Evolutionary conservation across 768 basidiomycete species (phyloP), one percentile per base, ranked within the genome.

Genomic region (Fomitopsis pulvina): DNA sequence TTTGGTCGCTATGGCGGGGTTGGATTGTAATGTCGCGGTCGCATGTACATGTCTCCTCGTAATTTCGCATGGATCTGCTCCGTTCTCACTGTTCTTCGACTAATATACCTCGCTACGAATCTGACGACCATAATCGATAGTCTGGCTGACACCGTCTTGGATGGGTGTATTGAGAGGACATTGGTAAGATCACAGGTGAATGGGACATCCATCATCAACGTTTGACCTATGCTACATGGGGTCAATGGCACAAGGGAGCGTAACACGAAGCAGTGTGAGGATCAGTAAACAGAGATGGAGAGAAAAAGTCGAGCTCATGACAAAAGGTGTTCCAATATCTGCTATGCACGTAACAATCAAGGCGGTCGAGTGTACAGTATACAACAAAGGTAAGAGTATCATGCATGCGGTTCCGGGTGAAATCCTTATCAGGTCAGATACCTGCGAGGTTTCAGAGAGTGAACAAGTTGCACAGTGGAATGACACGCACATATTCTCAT

Each of bases 401-500:
- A n/a, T n/a, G n/a, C n/a, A n/a, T n/a, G n/a, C n/a, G n/a, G n/a
- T n/a, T n/a, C n/a, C n/a, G n/a, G n/a, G n/a, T n/a, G n/a, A n/a
- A n/a, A n/a, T n/a, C n/a, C n/a, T n/a, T n/a, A 32, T 7, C 30
- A 32, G 30, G 7, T 32, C 30, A 32, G 7, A 32, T 32, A 16
- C 8, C 30, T 32, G 30, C 8, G 7, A 32, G 30, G 30, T 32
- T 16, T 16, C 30, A 8, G 30, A 16, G 7, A 16, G 8, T 32
- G 30, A 8, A 16, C 16, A 7, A 7, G 9, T 41, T n/a, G 39
- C 8, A 7, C 16, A 9, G 18, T 18, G 25, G 38, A 32, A 6
- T 48, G 20, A 34, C 18, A 60, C 58, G 28, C 40, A 92, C 91
- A 71, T 41, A 94, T 84, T 54, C 76, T 76, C 80, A 86, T 86